These are phyloP conservation scores for Komagataella populi DNA, from an alignment of 805 yeast genomes.

Conservation along the genomic window DNA sequence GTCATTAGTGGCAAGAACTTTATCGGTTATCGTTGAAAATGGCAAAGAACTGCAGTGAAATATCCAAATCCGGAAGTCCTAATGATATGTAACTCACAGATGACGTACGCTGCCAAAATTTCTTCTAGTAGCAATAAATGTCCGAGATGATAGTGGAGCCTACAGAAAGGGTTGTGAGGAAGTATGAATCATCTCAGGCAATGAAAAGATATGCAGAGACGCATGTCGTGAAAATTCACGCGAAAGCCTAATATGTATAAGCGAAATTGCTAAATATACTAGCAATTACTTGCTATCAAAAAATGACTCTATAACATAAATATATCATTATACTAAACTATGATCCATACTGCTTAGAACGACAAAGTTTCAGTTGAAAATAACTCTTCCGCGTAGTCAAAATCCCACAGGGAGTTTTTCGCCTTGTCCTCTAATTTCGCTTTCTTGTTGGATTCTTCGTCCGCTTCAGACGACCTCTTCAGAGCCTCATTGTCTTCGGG, in stretches of 20 bases:
- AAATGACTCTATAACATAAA: background rate
- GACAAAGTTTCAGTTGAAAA: constrained; percentile 17
- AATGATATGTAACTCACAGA: background rate
- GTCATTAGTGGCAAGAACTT: background rate
- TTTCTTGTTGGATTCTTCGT: constrained; percentile 2
- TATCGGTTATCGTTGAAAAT: background rate
- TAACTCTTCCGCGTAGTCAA: constrained; percentile 18
- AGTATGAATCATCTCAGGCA: background rate
- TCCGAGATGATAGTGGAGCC: background rate
- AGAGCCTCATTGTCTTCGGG: constrained; percentile 16
- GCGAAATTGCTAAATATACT: background rate
- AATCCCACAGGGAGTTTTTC: constrained; percentile 12
- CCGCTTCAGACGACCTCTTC: constrained; percentile 2
- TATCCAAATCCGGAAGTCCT: background rate
- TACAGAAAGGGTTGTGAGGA: background rate
- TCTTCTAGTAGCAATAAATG: background rate
- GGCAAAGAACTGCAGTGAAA: background rate
- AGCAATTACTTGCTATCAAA: background rate
- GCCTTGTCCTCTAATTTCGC: constrained; percentile 2
- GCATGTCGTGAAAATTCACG: background rate
- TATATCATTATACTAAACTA: background rate
- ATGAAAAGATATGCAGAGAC: background rate
- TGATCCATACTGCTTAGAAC: background rate
- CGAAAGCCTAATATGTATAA: background rate
- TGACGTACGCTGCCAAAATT: background rate